Evolutionary conservation across 805 yeast species (phyloP).

Genomic region (Saccharomyces jurei): DNA sequence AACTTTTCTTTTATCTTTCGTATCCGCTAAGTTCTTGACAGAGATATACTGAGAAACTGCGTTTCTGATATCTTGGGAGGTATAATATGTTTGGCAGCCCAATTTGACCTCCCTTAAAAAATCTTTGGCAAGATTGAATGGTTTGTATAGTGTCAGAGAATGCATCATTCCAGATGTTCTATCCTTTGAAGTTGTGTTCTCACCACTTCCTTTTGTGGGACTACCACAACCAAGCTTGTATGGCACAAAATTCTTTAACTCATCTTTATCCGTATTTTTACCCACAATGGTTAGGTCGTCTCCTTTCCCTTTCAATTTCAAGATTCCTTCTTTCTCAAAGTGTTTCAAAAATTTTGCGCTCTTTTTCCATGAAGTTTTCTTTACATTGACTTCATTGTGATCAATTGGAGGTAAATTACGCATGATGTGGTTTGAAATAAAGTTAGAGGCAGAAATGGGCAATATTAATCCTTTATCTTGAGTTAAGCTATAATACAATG

Average conservation of each 20-base stretch:
- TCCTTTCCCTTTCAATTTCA: conserved; percentile 74
- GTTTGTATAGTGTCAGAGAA: conserved; percentile 44
- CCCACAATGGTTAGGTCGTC: conserved; percentile 61
- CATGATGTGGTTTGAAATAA: conserved; percentile 62
- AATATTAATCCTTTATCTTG: conserved; percentile 41
- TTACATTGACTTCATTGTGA: conserved; percentile 46
- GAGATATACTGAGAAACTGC: conserved; percentile 51
- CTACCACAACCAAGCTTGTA: conserved; percentile 38
- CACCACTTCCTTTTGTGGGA: conserved; percentile 3
- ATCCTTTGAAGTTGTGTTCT: conserved; percentile 18
- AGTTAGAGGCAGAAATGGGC: conserved; percentile 67
- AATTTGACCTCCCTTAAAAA: conserved; percentile 39
- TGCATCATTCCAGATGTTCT: conserved; percentile 24
- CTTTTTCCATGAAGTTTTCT: conserved; percentile 85
- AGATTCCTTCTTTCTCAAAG: conserved; percentile 67
- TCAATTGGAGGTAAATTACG: conserved; percentile 69
- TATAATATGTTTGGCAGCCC: conserved; percentile 37
- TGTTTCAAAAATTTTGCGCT: conserved; percentile 76
- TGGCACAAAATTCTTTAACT: conserved; percentile 54
- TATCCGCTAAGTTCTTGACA: conserved; percentile 41
- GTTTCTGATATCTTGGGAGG: conserved; percentile 45
- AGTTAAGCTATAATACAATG: conserved; percentile 63
- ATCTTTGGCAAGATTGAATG: conserved; percentile 41
- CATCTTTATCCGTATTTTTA: conserved; percentile 40
- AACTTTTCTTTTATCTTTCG: conserved; percentile 46